Evolutionary conservation across 1,284 basidiomycete species (phyloP), one percentile per base, ranked within the genome.

Genomic region (Rhodotorula sp.): DNA sequence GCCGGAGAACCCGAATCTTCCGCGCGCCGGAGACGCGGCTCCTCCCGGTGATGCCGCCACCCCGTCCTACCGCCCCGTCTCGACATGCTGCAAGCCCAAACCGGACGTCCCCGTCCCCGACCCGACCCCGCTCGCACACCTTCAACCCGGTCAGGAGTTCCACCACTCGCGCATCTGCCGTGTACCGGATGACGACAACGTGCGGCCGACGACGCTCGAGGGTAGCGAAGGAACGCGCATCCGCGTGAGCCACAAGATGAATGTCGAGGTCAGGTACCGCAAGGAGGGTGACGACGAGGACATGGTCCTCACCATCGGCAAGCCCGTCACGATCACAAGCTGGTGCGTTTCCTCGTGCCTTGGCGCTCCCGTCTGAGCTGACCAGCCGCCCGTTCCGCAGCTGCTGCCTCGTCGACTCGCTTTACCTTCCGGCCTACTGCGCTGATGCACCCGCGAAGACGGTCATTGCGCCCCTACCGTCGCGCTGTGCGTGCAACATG

Each of bases 151-250:
- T 8, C 61, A 64, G 14, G 69, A 68, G 21, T 72, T 61, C 61
- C 61, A 66, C 67, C 69, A 68, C 59, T 65, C 64, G 21, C 52
- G 70, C 4, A 67, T 71, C 23, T 59, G 63, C 55, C 66, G 75
- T 7, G 66, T 70, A 1, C 73, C 75, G 25, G 34, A 58, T 50
- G 75, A 76, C 62, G 73, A 76, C 48, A 46, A 62, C n/a, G 70
- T 74, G 3, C 48, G 75, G 5, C 65, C 75, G 10, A 62, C 70
- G 13, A 74, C 75, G 12, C 68, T 76, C 8, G 61, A 64, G 1
- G 68, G 57, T 1, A 56, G 44, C 25, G n/a, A 67, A 4, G 60
- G 69, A 2, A 66, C 66, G n/a, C 52, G n/a, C 54, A 76, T 76
- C 17, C 25, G 68, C 13, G 75, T 73, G 1, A 19, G 44, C 21